Evolutionary conservation across 257 asterid species (phyloP).

Genomic region (Gynochthodes officinalis): DNA sequence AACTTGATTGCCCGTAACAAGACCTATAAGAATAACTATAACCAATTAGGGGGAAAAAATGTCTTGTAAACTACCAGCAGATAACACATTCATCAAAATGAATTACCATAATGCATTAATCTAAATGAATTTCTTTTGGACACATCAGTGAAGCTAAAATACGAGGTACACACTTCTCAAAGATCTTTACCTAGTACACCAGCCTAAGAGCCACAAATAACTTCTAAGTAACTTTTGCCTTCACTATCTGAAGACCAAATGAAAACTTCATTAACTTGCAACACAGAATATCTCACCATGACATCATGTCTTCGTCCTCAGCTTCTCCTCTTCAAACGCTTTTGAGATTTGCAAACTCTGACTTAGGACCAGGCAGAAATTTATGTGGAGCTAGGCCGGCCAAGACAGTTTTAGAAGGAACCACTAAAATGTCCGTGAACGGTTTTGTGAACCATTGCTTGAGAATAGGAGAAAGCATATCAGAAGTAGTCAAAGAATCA

Average conservation of each 20-base stretch:
- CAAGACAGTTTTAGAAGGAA: slow-evolving; percentile 16
- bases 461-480: slow-evolving; percentile 51
- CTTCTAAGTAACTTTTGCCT: background rate
- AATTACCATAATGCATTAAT: too few species aligned
- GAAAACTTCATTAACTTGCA: too few species aligned
- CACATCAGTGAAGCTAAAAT: too few species aligned
- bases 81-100: too few species aligned
- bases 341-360: background rate
- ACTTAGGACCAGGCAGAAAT: slow-evolving; percentile 2
- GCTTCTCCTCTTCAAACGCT: background rate
- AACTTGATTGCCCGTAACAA: too few species aligned
- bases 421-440: slow-evolving; percentile 21
- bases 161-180: background rate
- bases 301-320: too few species aligned
- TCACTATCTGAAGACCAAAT: too few species aligned
- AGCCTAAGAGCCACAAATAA: too few species aligned
- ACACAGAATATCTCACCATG: background rate
- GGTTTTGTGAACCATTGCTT: slow-evolving; percentile 54
- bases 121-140: too few species aligned
- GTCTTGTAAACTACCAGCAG: too few species aligned
- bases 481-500: slow-evolving; percentile 49
- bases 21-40: too few species aligned
- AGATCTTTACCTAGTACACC: background rate
- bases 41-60: too few species aligned
- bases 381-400: slow-evolving; percentile 3